Evolutionary conservation across 2,329 filamentous ascomycete genomes (phyloP), one percentile per base, ranked within the genome.

Genomic region (Sporothrix humicola): DNA sequence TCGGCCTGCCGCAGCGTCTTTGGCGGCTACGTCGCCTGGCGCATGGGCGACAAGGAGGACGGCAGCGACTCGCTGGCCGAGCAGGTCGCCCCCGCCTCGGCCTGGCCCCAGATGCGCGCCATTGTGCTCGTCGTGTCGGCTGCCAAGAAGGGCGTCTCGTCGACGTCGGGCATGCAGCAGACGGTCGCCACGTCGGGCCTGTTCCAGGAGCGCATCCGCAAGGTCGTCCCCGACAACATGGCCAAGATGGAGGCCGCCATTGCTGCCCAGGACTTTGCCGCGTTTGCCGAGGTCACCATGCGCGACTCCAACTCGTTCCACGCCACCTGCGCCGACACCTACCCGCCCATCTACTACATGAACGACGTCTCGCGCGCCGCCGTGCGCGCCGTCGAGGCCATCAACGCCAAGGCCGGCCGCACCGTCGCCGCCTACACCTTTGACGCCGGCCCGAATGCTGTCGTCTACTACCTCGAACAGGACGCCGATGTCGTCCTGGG

Each of bases 341-440:
- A 94, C 84, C 96, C 97, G 61, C 96, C 97, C 20, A 99, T 99
- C 81, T 98, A 97, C 84, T 99, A 99, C 86, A 91, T 99, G 87
- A 99, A 98, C 83, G 96, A 99, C 81, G 91, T 95, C 17, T 95
- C 92, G 23, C 87, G 92, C 52, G 94, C 95, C 0, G 94, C 95
- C 6, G 93, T 99, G 74, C 88, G 93, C 71, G 90, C 94, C 17
- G 95, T 98, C 44, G 94, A 99, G 84, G 88, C 91, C 77, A 93
- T 98, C 84, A 99, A 99, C 80, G 87, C 87, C 72, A 87, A 88
- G 31, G 93, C 92, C 4, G 94, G 93, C 72, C 91, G 90, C 83
- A 91, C 89, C 0, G 88, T 98, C 20, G 94, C 93, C 3, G 96
- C 96, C 3, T 99, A 99, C 82, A 99, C 96, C 0, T 99, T 98